Evolutionary conservation across 176 grass and related monocot species (phyloP), one percentile per base, ranked within the genome.

Genomic region (Ananas comosus): DNA sequence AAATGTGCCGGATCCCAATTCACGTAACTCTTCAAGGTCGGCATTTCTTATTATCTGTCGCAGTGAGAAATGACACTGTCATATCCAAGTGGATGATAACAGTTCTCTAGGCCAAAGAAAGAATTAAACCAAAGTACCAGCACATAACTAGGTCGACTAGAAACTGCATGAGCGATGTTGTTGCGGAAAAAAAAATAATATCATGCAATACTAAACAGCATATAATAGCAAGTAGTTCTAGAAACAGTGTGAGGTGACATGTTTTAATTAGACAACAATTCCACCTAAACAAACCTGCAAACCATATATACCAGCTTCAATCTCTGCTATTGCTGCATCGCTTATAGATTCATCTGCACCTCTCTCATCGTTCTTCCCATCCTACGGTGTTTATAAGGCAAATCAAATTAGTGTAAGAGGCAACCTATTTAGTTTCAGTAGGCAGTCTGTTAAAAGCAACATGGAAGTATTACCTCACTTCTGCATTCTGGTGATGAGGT

Each of bases 11-110:
- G 94, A 83, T 82, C 94, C 94, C 50, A 99, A 47, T 83, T 99
- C 94, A 66, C 84, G 89, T 77, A 99, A 68, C 70, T 99, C 94
- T 81, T 99, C 94, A n/a, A 99, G 87, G 78, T 99, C 94, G 49
- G 84, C 82, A 88, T 99, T 99, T 86, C 49, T 87, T 80, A 99
- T 88, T 64, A 99, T 93, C 94, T 93, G 81, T 72, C 59, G 68
- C 13, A 72, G 58, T 29, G 11, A 73, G 29, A 64, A 33, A 63
- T 61, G 3, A 25, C 48, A 69, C 16, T 69, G 16, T 33, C 1
- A 72, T 17, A 53, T 53, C 21, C 12, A 72, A 22, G 64, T 67
- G 3, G 1, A 1, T 47, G 22, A n/a, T 19, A 61, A n/a, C 56
- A 61, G 2, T n/a, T 61, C 56, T 18, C 16, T 61, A 61, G 2